Evolutionary conservation across 345 rosid species (phyloP).

Genomic region (Acer saccharum): DNA sequence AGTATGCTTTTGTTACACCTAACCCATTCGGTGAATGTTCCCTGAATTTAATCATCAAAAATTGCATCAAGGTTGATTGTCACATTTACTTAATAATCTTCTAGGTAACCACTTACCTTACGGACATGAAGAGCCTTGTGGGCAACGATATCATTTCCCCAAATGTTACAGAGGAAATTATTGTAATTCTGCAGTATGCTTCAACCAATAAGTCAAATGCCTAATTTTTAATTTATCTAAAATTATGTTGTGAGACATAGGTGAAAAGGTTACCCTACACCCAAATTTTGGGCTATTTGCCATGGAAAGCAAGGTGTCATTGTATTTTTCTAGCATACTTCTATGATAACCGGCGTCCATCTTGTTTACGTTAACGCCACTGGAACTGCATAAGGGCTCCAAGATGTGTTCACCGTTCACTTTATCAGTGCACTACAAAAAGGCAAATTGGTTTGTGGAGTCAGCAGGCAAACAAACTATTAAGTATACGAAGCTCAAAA

Average conservation of each 20-base stretch:
- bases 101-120: too few relatives aligned
- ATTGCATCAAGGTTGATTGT: too few relatives aligned
- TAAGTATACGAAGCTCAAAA: neutral
- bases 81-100: too few relatives aligned
- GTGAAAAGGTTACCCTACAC: constrained; percentile 27
- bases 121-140: too few relatives aligned
- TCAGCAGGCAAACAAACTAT: neutral
- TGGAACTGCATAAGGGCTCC: constrained; percentile 30
- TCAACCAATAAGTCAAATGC: neutral
- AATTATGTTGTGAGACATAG: neutral
- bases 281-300: constrained; percentile 19
- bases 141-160: too few relatives aligned
- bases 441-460: neutral
- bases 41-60: too few relatives aligned
- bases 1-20: too few relatives aligned
- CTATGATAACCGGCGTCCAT: neutral
- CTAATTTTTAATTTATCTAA: too few relatives aligned
- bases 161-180: too few relatives aligned
- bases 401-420: constrained; percentile 23
- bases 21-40: too few relatives aligned
- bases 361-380: neutral
- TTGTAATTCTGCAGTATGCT: neutral
- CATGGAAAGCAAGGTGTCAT: neutral
- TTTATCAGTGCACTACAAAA: constrained; percentile 25
- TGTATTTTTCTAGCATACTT: neutral